Conservation (phyloP, 2,329 filamentous ascomycete genomes). For the Rhynchosporium graminicola region DNA sequence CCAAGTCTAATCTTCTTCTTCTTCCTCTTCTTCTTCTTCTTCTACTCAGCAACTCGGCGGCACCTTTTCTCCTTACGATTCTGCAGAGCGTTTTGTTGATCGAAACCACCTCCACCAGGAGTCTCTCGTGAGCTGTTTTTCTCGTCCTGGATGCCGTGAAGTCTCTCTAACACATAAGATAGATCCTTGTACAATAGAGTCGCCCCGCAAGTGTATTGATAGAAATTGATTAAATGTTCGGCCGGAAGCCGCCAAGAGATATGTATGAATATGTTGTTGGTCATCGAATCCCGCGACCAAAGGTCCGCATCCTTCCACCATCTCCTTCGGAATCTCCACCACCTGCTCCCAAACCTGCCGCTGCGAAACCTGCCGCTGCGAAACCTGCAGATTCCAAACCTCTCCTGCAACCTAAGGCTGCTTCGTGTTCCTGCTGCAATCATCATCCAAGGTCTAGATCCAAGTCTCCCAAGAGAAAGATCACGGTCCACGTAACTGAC, state of each 20-base stretch:
- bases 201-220: neutral
- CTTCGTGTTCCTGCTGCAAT: constrained; percentile 7
- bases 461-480: constrained; percentile 1
- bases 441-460: neutral
- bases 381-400: neutral
- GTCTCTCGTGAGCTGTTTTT: neutral
- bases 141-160: neutral
- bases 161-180: neutral
- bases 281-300: constrained; percentile 4
- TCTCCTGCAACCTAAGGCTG: neutral
- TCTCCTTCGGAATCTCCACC: constrained; percentile 2
- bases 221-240: constrained; percentile 6
- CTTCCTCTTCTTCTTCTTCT: neutral
- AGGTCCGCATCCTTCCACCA: neutral
- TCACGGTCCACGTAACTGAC: constrained; percentile 14
- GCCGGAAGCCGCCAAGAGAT: constrained; percentile 4
- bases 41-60: neutral
- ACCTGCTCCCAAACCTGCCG: neutral
- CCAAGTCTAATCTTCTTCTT: no score
- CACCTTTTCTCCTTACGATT: neutral
- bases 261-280: constrained; percentile 19
- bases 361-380: neutral
- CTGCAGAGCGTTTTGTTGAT: neutral
- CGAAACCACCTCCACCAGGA: neutral
- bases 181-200: neutral